These are phyloP conservation scores for Microdochium paspali DNA, from an alignment of 2,329 filamentous ascomycete genomes.

Conservation along the genomic window DNA sequence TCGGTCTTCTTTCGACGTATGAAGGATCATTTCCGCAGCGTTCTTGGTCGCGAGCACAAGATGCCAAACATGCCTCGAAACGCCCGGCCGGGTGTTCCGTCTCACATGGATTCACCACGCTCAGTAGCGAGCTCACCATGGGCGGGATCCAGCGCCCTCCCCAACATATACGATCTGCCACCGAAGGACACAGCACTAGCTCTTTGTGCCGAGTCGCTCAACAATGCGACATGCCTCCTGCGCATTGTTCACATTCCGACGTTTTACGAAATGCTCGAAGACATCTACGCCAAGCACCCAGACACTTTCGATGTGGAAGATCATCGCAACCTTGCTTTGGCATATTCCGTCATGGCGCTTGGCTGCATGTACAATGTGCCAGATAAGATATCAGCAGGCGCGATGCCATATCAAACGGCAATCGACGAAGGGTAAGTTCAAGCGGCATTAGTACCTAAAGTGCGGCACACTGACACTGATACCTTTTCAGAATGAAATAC, in stretches of 20 bases:
- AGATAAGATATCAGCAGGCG: constrained; percentile 11
- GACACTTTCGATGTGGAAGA: constrained; percentile 47
- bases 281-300: constrained; percentile 52
- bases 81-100: constrained; percentile 37
- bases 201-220: constrained; percentile 26
- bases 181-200: constrained; percentile 42
- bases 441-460: not conserved
- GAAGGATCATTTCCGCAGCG: constrained; percentile 75
- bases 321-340: constrained; percentile 46
- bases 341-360: constrained; percentile 51
- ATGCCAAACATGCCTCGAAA: constrained; percentile 47
- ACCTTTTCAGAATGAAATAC: constrained; percentile 54
- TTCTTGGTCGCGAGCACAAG: constrained; percentile 57
- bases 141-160: constrained; percentile 32
- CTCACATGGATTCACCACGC: constrained; percentile 60
- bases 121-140: constrained; percentile 56
- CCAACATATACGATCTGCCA: constrained; percentile 59
- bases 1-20: constrained; percentile 80
- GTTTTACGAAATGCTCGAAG: constrained; percentile 59
- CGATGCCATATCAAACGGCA: constrained; percentile 25
- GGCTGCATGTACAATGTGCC: constrained; percentile 45
- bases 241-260: constrained; percentile 62
- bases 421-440: constrained; percentile 43
- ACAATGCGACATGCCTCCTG: constrained; percentile 28
- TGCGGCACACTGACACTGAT: constrained; percentile 10